Evolutionary conservation across 176 grass and related monocot species (phyloP).

Genomic region (Carex cristatella): DNA sequence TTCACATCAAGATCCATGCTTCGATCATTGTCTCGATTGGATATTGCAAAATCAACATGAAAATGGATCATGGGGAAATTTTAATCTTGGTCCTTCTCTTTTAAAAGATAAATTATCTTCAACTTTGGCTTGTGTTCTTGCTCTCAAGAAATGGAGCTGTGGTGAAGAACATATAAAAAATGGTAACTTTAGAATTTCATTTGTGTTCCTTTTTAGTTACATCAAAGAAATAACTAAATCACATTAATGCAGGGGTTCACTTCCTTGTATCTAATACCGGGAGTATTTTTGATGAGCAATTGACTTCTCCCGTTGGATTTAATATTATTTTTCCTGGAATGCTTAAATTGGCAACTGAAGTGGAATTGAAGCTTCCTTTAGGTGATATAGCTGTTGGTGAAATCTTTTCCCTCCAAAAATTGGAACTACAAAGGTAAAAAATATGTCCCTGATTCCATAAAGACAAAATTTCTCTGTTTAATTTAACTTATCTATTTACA

Average conservation of each 20-base stretch:
- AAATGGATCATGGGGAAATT: slow-evolving; percentile 59
- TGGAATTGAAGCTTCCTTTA: slow-evolving; percentile 42
- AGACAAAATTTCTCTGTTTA: background rate
- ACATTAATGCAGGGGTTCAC: slow-evolving; percentile 33
- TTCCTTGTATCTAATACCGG: slow-evolving; percentile 52
- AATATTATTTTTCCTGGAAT: slow-evolving; percentile 58
- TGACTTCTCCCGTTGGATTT: slow-evolving; percentile 54
- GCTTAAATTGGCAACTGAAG: slow-evolving; percentile 41
- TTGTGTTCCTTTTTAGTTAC: background rate
- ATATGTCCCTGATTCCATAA: background rate
- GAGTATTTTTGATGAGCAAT: slow-evolving; percentile 30
- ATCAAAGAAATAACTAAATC: background rate
- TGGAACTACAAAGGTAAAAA: slow-evolving; percentile 56
- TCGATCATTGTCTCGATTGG: slow-evolving; percentile 67
- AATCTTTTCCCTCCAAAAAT: slow-evolving; percentile 29
- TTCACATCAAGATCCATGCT: slow-evolving; percentile 32
- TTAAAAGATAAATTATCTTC: slow-evolving; percentile 42
- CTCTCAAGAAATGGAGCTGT: slow-evolving; percentile 59
- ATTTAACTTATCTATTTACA: background rate
- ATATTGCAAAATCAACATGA: slow-evolving; percentile 53
- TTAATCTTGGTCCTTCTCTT: slow-evolving; percentile 3
- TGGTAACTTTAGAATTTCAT: slow-evolving; percentile 31
- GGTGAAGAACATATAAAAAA: slow-evolving; percentile 48
- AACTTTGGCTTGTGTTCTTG: slow-evolving; percentile 66
- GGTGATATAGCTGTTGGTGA: slow-evolving; percentile 20